Conservation (phyloP, 495 filamentous ascomycete genomes). For the Penicillium bialowiezense region DNA sequence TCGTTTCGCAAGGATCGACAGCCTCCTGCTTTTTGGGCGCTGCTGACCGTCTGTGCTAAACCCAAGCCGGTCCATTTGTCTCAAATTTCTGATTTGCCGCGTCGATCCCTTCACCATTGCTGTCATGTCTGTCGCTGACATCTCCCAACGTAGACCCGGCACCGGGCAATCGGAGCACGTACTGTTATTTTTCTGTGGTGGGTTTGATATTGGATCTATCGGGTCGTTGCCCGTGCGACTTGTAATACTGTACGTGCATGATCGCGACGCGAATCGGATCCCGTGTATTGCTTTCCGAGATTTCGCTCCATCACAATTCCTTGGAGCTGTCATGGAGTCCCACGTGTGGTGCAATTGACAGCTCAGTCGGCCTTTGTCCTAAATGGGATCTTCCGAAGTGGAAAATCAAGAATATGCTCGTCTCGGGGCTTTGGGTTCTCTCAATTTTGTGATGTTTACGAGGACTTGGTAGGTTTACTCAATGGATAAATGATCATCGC, state of each 20-base stretch:
- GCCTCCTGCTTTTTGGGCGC: not conserved
- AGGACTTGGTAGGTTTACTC: not conserved
- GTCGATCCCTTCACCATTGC: not conserved
- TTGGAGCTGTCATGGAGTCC: no score
- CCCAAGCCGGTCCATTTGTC: not conserved
- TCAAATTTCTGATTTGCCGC: not conserved
- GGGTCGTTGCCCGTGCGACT: not conserved
- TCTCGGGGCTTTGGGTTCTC: not conserved
- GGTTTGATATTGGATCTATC: slow-evolving; percentile 6
- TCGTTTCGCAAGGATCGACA: slow-evolving; percentile 3
- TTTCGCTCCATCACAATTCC: no score
- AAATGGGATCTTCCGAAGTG: no score
- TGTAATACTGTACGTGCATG: not conserved
- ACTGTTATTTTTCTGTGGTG: not conserved
- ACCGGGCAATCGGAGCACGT: no score
- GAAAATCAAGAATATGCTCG: no score
- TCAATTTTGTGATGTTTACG: not conserved
- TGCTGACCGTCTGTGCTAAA: not conserved
- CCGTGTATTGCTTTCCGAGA: not conserved
- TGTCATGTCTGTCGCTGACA: not conserved
- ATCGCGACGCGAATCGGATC: not conserved
- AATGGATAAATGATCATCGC: not conserved
- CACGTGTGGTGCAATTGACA: no score
- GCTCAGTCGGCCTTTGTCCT: no score
- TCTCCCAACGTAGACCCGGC: no score